Evolutionary conservation across 2,329 filamentous ascomycete species (phyloP), one percentile per base, ranked within the genome.

Genomic region (Penicillium brevicompactum): DNA sequence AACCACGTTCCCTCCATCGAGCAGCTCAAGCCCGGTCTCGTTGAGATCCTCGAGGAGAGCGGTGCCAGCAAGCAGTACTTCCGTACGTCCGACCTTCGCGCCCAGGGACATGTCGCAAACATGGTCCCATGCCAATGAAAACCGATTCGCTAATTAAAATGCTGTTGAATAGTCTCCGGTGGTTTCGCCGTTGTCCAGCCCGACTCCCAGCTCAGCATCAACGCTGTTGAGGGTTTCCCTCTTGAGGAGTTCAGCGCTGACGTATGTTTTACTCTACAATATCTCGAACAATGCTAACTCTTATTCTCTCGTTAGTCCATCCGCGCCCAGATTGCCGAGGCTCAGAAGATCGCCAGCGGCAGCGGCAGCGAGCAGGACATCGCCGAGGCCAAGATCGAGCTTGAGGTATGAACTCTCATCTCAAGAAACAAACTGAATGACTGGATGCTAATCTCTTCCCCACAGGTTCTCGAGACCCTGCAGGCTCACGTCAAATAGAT

Each of bases 1-100:
- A 95, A 94, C 85, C 94, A 99, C 86, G 94, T 99, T 71, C 92
- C 94, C 64, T 92, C 92, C 60, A 97, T 99, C 74, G 94, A 99
- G 85, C 94, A 99, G 84, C 85, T 99, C 79, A 96, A 95, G 86
- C 92, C 94, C 59, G 94, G 94, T 73, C 81, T 97, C 67, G 85
- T 99, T 67, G 93, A 97, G 84, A 84, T 99, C 74, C 86, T 97
- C 67, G 93, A 97, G 84, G 94, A 99, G 85, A 85, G 81, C 73
- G 90, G 91, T 73, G 74, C 76, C 65, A 88, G 77, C 89, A 99
- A 99, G 87, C 91, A 95, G 81, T 99, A 94, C 84, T 99, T 99
- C 89, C 85, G 92, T 96, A 90, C 70, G 91, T 71, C 61, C 62
- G 59, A 67, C 46, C 53, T 51, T 49, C 54, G 47, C 58, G 46